phyloP scores from a whole-genome alignment of 371 early-diverging fungal genomes.

The Nematocida sp. region DNA sequence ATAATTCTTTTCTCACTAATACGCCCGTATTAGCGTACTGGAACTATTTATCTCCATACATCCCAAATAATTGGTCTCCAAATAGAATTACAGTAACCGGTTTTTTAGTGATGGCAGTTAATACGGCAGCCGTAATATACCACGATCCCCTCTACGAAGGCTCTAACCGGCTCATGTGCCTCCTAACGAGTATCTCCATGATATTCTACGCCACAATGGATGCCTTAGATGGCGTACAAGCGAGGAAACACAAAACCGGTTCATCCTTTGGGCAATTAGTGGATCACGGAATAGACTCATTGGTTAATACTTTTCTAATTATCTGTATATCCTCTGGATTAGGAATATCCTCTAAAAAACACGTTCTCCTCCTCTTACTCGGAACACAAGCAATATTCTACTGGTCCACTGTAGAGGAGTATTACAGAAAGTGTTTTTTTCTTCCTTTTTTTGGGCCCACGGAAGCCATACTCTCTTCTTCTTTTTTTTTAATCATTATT shows the following conservation, averaged over 20 bases:
- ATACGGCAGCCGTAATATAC: slow-evolving; percentile 66
- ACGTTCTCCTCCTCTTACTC: slow-evolving; percentile 42
- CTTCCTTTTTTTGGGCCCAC: slow-evolving; percentile 85
- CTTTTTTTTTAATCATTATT: slow-evolving; percentile 43
- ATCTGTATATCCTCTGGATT: slow-evolving; percentile 69
- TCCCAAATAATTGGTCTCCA: slow-evolving; percentile 86
- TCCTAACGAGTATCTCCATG: slow-evolving; percentile 72
- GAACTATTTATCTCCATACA: slow-evolving; percentile 75
- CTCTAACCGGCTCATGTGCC: slow-evolving; percentile 76
- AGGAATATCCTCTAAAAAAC: slow-evolving; percentile 42
- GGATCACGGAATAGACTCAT: slow-evolving; percentile 68
- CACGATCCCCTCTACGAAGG: slow-evolving; percentile 72
- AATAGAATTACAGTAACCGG: slow-evolving; percentile 90
- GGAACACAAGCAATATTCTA: slow-evolving; percentile 71
- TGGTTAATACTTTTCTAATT: slow-evolving; percentile 57
- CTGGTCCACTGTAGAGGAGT: slow-evolving; percentile 83
- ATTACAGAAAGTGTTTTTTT: slow-evolving; percentile 81
- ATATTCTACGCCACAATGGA: slow-evolving; percentile 89
- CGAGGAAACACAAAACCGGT: slow-evolving; percentile 79
- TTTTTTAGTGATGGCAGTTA: slow-evolving; percentile 67
- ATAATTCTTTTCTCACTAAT: slow-evolving; percentile 76
- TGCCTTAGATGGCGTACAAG: slow-evolving; percentile 94
- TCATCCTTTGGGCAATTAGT: slow-evolving; percentile 89
- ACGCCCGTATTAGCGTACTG: slow-evolving; percentile 78
- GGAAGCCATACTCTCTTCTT: slow-evolving; percentile 75